Evolutionary conservation across 768 basidiomycete genomes (phyloP), one percentile per base, ranked within the genome.

Genomic region (Boletellus sp.): DNA sequence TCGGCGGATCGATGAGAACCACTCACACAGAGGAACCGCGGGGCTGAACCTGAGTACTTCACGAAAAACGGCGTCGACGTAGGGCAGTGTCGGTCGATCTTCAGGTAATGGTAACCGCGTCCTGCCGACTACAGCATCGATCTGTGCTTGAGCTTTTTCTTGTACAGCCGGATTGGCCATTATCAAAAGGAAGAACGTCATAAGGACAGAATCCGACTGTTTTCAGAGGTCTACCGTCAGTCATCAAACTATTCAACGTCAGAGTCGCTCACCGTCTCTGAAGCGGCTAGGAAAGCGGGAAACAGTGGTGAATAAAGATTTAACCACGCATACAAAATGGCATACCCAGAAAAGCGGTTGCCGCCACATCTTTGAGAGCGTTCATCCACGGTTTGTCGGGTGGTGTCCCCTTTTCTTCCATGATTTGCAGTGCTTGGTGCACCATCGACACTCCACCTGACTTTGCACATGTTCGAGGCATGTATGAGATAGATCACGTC

Each of bases 371-470:
- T 24, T 47, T 47, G 31, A 54, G 32, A 3, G 2, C 41, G 20
- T 46, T 4, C 50, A 45, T 34, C 51, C 39, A 38, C 3, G 26
- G 22, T 42, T 7, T 13, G 6, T 44, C 47, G 4, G 46, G 28
- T 2, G 32, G 13, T 9, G 24, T 13, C 6, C 23, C 37, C 6
- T 17, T 51, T 7, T 37, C 41, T 11, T 46, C 39, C 8, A 26
- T 20, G 8, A 20, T 1, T 4, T 36, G 24, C 3, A 54, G 17
- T 20, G 50, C 53, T 23, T 52, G 23, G 5, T 47, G 28, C 10
- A 51, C 43, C 50, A 48, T 52, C 1, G 23, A 48, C n/a, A n/a
- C n/a, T 19, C 8, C 1, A 23, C 52, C 45, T 19, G 19, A 17
- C n/a, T 37, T 17, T 15, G 6, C 32, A 16, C 28, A 9, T 22